phyloP scores from a whole-genome alignment of 1,284 basidiomycete genomes.

The Ganoderma multipileum region DNA sequence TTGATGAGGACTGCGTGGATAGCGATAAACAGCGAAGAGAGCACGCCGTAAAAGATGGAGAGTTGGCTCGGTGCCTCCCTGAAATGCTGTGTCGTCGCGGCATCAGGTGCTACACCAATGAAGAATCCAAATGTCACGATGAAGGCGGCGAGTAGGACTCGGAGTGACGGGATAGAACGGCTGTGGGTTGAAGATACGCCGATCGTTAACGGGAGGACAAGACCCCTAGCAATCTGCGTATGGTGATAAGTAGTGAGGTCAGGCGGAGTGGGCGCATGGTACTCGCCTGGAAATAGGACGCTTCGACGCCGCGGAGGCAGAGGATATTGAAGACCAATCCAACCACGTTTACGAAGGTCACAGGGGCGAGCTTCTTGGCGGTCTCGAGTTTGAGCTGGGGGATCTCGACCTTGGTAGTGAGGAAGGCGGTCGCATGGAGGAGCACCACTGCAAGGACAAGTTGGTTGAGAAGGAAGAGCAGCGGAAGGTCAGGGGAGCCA shows the following conservation, averaged over 20 bases:
- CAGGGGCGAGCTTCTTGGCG: constrained; percentile 66
- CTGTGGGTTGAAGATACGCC: constrained; percentile 61
- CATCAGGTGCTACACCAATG: constrained; percentile 62
- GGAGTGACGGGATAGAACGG: constrained; percentile 51
- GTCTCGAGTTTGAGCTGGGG: constrained; percentile 57
- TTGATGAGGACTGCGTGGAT: constrained; percentile 80
- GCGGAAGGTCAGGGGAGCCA: constrained; percentile 68
- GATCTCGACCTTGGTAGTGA: constrained; percentile 59
- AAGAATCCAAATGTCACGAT: constrained; percentile 70
- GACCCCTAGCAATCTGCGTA: constrained; percentile 76
- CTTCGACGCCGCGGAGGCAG: constrained; percentile 77
- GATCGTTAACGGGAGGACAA: constrained; percentile 81
- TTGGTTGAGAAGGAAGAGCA: constrained; percentile 75
- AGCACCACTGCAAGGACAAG: constrained; percentile 72
- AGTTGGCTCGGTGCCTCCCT: constrained; percentile 55
- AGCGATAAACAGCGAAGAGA: constrained; percentile 77
- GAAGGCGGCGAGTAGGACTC: constrained; percentile 59
- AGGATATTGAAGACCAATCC: constrained; percentile 82
- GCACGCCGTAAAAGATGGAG: constrained; percentile 69
- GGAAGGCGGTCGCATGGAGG: constrained; percentile 56
- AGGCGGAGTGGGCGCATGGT: neutral
- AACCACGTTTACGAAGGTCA: constrained; percentile 70
- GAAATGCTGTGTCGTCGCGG: constrained; percentile 32
- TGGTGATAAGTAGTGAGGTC: neutral
- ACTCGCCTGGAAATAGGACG: constrained; percentile 76